Conservation (phyloP, 495 filamentous ascomycete species). For the Parmelia sp. region DNA sequence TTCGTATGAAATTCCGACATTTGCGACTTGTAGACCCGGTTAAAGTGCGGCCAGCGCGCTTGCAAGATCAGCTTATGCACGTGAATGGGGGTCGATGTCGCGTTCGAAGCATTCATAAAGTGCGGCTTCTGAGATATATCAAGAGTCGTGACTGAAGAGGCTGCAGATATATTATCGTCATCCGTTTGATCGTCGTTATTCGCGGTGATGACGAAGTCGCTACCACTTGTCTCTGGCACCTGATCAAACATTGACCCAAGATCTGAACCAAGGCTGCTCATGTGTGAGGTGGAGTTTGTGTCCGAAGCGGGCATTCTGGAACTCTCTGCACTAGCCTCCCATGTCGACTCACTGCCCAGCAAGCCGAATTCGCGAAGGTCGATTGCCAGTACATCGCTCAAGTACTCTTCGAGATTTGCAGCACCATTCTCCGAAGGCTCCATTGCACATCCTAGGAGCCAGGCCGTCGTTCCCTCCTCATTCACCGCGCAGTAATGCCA, state of each 20-base stretch:
- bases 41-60: slow-evolving; percentile 94
- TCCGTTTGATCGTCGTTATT: slow-evolving; percentile 61
- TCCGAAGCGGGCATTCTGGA: slow-evolving; percentile 49
- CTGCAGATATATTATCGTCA: slow-evolving; percentile 51
- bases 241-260: slow-evolving; percentile 80
- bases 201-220: slow-evolving; percentile 81
- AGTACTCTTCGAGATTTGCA: slow-evolving; percentile 68
- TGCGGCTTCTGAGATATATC: slow-evolving; percentile 36
- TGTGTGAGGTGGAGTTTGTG: slow-evolving; percentile 40
- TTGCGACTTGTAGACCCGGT: slow-evolving; percentile 77
- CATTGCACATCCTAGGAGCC: slow-evolving; percentile 86
- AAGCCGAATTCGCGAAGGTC: slow-evolving; percentile 82
- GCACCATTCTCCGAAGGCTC: slow-evolving; percentile 51
- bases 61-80: slow-evolving; percentile 89
- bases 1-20: slow-evolving; percentile 97
- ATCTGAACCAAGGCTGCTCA: slow-evolving; percentile 69
- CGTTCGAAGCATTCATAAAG: slow-evolving; percentile 55
- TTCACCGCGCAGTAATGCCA: slow-evolving; percentile 98
- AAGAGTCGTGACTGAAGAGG: slow-evolving; percentile 30
- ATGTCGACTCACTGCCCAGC: slow-evolving; percentile 66
- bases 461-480: slow-evolving; percentile 87
- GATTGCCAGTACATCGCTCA: slow-evolving; percentile 88
- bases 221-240: slow-evolving; percentile 67
- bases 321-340: slow-evolving; percentile 51
- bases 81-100: slow-evolving; percentile 80